A percentile compares a stretch with the other conserved stretches of the same genome.
Evolutionary conservation across 768 basidiomycete genomes (phyloP).

Genomic region (Pleurotus tuoliensis): DNA sequence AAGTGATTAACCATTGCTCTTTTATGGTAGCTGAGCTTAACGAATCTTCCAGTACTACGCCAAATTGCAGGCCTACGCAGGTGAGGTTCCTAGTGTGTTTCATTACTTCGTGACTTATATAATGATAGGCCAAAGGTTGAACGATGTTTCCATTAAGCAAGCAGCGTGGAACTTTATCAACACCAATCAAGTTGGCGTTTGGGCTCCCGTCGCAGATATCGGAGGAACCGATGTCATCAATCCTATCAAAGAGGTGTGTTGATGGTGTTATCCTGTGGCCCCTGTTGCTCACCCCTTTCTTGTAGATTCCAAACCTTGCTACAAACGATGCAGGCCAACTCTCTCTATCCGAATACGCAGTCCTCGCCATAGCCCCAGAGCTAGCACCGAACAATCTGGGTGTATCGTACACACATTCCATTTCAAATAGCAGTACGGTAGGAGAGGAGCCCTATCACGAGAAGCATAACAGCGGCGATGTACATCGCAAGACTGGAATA

Average conservation of each 20-base stretch:
- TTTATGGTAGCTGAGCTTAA: too few species aligned
- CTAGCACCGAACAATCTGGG: constrained; percentile 17
- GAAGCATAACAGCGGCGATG: neutral
- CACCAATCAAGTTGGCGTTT: constrained; percentile 29
- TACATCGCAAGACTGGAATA: neutral
- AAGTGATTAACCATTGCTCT: constrained; percentile 14
- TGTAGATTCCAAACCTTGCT: constrained; percentile 29
- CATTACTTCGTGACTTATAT: too few species aligned
- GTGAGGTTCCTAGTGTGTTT: constrained; percentile 9
- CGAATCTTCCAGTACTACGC: constrained; percentile 21
- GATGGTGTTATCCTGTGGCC: neutral
- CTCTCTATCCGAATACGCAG: constrained; percentile 30
- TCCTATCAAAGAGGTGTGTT: constrained; percentile 34
- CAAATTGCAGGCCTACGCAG: constrained; percentile 35
- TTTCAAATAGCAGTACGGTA: neutral
- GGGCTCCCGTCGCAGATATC: constrained; percentile 33
- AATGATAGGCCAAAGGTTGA: constrained; percentile 23
- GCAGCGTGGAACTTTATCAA: constrained; percentile 30
- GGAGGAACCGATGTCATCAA: constrained; percentile 45
- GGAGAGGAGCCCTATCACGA: neutral
- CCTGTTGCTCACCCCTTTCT: neutral
- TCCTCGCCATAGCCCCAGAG: constrained; percentile 32
- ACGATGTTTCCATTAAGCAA: constrained; percentile 26
- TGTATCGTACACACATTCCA: neutral
- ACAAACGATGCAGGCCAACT: constrained; percentile 32